Base-by-base conservation (phyloP, 306 rosid genomes). In the Alnus rubra region DNA sequence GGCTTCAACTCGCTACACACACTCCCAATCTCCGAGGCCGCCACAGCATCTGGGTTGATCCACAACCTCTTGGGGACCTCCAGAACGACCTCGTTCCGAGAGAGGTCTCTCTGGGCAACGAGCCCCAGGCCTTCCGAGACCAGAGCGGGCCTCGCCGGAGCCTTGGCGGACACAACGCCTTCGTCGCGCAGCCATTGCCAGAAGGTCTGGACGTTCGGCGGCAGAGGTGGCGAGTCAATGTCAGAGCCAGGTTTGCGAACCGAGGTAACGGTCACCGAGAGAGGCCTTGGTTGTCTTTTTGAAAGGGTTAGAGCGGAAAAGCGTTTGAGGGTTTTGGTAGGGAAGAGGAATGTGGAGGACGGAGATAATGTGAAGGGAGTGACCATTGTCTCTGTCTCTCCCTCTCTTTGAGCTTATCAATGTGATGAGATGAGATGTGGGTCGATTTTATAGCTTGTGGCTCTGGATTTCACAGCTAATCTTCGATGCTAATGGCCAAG, bases 41-140 rank as follows among this genome's bases (percentile, higher is more conserved):
- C 89, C 18, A 95, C 98, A 4, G 97, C 90, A 78, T 92, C 98
- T 2, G 98, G 98, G 83, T 92, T 92, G 33, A 95, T 92, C 98
- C 98, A 95, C 0, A 95, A 76, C 79, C 97, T 88, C 87, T 90
- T 92, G 1, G 98, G 98, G 0, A 95, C 94, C 92, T 95, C 94
- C 86, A 95, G 79, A 76, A 95, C 93, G 53, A 92, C 98, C 76
- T 92, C 93, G 84, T 92, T 92, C 75, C 90, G 79, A 5, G 89
- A 74, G 12, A 95, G 86, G 78, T 95, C 90, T 58, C 77, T 86
- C 78, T 75, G 82, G 3, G 98, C 93, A 35, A 90, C 83, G 4
- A 95, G 81, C 5, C 98, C 98, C 16, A 95, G 69, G 53, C 98
- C 98, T 84, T 95, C 96, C 59, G 87, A 84, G 11, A 92, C 94